phyloP scores from a whole-genome alignment of 2,329 filamentous ascomycete genomes.

The Amphichorda felina region DNA sequence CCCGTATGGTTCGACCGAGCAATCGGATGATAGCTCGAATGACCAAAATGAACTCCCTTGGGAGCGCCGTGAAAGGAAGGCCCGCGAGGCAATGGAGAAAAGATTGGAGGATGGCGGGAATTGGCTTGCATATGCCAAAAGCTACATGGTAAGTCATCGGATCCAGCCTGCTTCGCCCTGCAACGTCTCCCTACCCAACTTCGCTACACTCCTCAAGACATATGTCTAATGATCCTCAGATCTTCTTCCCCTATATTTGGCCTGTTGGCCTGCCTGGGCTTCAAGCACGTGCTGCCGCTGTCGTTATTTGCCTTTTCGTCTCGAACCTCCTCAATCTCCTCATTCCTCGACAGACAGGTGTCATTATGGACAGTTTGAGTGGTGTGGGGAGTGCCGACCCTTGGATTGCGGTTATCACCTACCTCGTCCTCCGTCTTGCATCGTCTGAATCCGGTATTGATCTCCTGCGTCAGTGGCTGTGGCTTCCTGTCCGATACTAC shows the following conservation, averaged over 20 bases:
- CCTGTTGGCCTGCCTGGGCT: conserved; percentile 54
- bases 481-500: conserved; percentile 46
- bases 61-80: conserved; percentile 34
- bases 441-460: conserved; percentile 43
- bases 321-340: conserved; percentile 65
- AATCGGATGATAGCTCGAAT: conserved; percentile 12
- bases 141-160: conserved; percentile 42
- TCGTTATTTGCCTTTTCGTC: conserved; percentile 55
- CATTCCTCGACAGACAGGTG: conserved; percentile 70
- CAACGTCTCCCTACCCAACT: neutral
- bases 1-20: conserved; percentile 8
- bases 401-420: conserved; percentile 40
- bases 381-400: conserved; percentile 32
- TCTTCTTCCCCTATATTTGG: conserved; percentile 73
- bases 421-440: conserved; percentile 36
- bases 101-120: conserved; percentile 63
- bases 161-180: neutral
- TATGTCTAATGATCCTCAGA: conserved; percentile 20
- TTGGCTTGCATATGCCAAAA: conserved; percentile 66
- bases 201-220: no score
- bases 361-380: conserved; percentile 60
- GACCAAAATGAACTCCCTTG: conserved; percentile 45
- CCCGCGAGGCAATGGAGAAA: conserved; percentile 37
- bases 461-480: conserved; percentile 41
- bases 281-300: conserved; percentile 55